Base-by-base conservation (phyloP, 768 basidiomycete species). In the Boletus fagicola region DNA sequence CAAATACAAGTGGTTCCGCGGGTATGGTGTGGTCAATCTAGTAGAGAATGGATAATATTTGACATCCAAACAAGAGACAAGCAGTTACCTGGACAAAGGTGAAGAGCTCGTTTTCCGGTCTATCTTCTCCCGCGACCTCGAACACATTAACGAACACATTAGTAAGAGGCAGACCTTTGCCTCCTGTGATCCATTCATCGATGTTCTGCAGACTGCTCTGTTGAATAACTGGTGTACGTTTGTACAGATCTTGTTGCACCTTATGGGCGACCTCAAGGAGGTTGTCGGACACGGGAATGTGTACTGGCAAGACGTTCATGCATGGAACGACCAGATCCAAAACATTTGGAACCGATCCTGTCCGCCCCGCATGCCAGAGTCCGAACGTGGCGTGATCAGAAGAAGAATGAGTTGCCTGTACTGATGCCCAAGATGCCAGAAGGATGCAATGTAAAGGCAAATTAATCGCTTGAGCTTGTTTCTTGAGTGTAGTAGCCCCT, bases 61-160 rank as follows among this genome's bases (percentile, higher is more conserved):
- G n/a, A 36, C 11, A 24, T 16, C 31, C 18, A 20, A 47, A 18
- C 24, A 51, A 28, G 13, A 48, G n/a, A 18, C 22, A 24, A 10
- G 31, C 5, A 65, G 68, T 62, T 50, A 79, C 79, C 46, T 75
- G 63, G n/a, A 75, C 68, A 2, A 70, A 67, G 45, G 68, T 57
- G 5, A 78, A 63, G 20, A 76, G 42, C 36, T 43, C 31, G 24
- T 54, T 53, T 44, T 56, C 53, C 13, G 49, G 58, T 15, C 53
- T 53, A 28, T 57, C 56, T 20, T 73, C 71, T 18, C 72, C 71
- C 15, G 71, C 65, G 36, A 70, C 56, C 62, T 73, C 75, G 54
- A 80, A 66, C 20, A 81, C 68, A 51, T 81, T 80, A 43, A 81
- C 70, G 49, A 70, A 76, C 26, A 79, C 76, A 53, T 80, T 81